phyloP scores from a whole-genome alignment of 176 grass and related monocot species.

The Cymbopogon citratus region DNA sequence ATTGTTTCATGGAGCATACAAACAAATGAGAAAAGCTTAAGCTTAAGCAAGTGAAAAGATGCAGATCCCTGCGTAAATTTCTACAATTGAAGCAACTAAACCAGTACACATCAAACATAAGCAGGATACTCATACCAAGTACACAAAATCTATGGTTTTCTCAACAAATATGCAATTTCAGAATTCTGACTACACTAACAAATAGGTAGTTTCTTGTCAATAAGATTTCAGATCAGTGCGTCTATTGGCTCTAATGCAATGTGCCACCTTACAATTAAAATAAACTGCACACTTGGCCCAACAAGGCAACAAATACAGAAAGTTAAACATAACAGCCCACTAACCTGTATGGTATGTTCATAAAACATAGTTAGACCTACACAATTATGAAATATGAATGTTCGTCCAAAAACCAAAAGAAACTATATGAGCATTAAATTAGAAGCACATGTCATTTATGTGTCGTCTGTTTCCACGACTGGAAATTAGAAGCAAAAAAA shows the following conservation, averaged over 20 bases:
- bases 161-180: background rate
- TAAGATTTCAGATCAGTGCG: background rate
- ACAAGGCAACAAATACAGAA: background rate
- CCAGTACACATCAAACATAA: background rate
- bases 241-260: background rate
- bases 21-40: background rate
- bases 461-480: too few relatives aligned
- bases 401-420: background rate
- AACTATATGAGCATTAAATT: background rate
- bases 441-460: too few relatives aligned
- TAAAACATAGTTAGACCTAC: background rate
- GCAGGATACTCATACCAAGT: too few relatives aligned
- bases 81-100: background rate
- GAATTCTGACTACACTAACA: background rate
- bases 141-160: background rate
- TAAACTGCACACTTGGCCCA: background rate
- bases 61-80: background rate
- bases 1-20: background rate
- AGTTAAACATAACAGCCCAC: background rate
- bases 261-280: background rate
- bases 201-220: background rate
- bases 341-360: background rate
- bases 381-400: background rate
- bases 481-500: background rate
- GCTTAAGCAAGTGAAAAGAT: background rate